Conservation (phyloP, 108 stramenopile species). For the Nitzschia palea region DNA sequence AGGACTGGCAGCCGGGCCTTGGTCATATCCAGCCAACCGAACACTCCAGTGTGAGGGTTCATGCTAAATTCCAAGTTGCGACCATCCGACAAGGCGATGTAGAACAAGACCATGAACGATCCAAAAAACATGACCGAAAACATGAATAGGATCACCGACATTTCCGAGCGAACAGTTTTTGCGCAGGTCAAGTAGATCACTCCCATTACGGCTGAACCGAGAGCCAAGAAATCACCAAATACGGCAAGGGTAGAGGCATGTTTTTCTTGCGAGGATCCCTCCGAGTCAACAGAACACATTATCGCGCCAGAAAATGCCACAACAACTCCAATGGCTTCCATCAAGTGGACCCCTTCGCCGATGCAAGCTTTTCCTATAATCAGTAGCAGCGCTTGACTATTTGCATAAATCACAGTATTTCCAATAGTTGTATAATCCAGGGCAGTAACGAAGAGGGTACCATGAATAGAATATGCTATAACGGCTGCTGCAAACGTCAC, state of each 20-base stretch:
- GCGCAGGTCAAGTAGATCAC: conserved; percentile 48
- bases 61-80: conserved; percentile 25
- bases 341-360: conserved; percentile 34
- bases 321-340: conserved; percentile 53
- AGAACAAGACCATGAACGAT: conserved; percentile 31
- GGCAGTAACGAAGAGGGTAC: conserved; percentile 41
- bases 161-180: conserved; percentile 41
- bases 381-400: conserved; percentile 50
- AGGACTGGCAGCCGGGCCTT: conserved; percentile 55
- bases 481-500: conserved; percentile 46
- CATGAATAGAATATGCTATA: conserved; percentile 37
- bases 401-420: conserved; percentile 56
- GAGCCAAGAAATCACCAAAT: conserved; percentile 59
- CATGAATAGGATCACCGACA: conserved; percentile 53
- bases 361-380: conserved; percentile 48
- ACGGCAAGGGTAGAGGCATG: conserved; percentile 9
- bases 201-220: conserved; percentile 28
- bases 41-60: conserved; percentile 45
- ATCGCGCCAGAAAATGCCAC: conserved; percentile 63
- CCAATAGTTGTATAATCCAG: conserved; percentile 62
- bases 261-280: background rate
- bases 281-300: conserved; percentile 49
- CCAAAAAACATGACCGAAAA: conserved; percentile 51
- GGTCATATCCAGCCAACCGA: conserved; percentile 42
- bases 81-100: conserved; percentile 19